phyloP scores from a whole-genome alignment of 495 filamentous ascomycete species.

The Aspergillus indologenus region DNA sequence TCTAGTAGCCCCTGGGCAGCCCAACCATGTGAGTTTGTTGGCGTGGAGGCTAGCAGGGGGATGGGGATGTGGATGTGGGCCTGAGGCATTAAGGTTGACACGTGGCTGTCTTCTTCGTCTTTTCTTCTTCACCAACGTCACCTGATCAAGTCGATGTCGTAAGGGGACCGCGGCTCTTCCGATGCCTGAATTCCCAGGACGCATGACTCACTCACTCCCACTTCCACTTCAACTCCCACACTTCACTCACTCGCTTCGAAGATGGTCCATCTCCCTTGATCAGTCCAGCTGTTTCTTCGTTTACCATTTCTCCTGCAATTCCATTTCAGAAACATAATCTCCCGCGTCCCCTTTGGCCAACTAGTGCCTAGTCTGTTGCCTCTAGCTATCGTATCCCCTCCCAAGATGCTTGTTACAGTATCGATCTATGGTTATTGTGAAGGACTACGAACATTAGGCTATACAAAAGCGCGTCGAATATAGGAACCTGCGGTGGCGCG shows the following conservation, averaged over 20 bases:
- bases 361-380: neutral
- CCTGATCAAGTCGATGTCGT: conserved; percentile 9
- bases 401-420: neutral
- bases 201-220: conserved; percentile 1
- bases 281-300: neutral
- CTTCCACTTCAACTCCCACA: too few relatives aligned
- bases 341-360: neutral
- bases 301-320: neutral
- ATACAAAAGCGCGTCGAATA: neutral
- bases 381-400: neutral
- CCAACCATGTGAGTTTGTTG: neutral
- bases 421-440: neutral
- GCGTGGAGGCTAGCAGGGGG: neutral
- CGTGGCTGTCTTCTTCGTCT: neutral
- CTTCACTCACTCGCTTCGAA: too few relatives aligned
- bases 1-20: neutral
- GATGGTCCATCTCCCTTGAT: neutral
- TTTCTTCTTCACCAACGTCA: conserved; percentile 1
- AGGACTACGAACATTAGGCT: neutral
- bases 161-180: neutral
- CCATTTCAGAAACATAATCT: neutral
- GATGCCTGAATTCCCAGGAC: neutral
- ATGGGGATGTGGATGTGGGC: too few relatives aligned
- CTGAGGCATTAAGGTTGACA: conserved; percentile 1
- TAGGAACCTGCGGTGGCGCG: neutral